A percentile compares a stretch with the other conserved stretches of the same genome.
Conservation (phyloP, 768 basidiomycete genomes). For the Agrocybe praecox region DNA sequence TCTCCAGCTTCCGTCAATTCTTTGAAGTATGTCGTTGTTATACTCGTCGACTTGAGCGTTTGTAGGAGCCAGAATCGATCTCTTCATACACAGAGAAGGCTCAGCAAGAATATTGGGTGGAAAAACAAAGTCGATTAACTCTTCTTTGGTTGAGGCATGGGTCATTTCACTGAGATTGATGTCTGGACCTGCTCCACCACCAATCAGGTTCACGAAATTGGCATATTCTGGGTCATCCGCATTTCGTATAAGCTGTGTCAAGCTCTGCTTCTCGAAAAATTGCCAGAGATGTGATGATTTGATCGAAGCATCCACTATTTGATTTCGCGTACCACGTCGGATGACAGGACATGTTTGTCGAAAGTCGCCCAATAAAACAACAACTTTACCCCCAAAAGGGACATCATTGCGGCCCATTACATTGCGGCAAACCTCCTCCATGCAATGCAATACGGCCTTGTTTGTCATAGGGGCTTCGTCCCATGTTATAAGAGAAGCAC, state of each 20-base stretch:
- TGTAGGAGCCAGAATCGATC: conserved; percentile 38
- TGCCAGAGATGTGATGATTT: too few relatives aligned
- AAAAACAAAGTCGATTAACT: conserved; percentile 21
- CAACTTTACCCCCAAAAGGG: conserved; percentile 42
- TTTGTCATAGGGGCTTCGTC: conserved; percentile 48
- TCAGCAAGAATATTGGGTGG: conserved; percentile 24
- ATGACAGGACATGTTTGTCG: too few relatives aligned
- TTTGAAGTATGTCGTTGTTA: conserved; percentile 30
- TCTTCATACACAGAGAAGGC: conserved; percentile 25
- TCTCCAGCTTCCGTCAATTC: conserved; percentile 17
- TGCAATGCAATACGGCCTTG: conserved; percentile 29
- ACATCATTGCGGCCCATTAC: conserved; percentile 25
- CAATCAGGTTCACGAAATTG: conserved; percentile 37
- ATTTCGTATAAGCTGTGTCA: not conserved
- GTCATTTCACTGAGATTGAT: conserved; percentile 18
- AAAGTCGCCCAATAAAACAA: too few relatives aligned
- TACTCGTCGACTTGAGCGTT: conserved; percentile 36
- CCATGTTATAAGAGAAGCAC: conserved; percentile 36
- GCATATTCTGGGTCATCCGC: conserved; percentile 36
- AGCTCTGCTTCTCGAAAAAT: too few relatives aligned
- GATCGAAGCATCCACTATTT: too few relatives aligned
- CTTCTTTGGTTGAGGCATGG: not conserved
- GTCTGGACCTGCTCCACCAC: conserved; percentile 29
- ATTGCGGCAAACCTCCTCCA: conserved; percentile 32
- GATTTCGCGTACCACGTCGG: too few relatives aligned